phyloP scores from a whole-genome alignment of 2,329 filamentous ascomycete genomes.

The Apiospora koreana region DNA sequence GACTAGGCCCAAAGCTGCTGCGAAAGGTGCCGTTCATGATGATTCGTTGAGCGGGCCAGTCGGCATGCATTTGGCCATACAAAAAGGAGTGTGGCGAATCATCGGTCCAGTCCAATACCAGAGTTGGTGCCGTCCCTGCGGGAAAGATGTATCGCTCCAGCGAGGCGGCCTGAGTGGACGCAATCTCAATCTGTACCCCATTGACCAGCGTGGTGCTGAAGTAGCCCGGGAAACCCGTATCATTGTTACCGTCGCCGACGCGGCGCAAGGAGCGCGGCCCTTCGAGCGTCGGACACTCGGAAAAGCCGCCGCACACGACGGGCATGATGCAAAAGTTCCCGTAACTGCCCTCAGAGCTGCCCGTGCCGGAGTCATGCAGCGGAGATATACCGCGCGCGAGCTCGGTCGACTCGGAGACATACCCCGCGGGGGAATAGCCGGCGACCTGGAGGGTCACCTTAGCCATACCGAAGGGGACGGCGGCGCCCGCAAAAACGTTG shows the following conservation, averaged over 20 bases:
- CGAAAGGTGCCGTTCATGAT: slow-evolving; percentile 9
- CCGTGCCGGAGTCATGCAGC: slow-evolving; percentile 10
- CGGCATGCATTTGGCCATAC: background rate
- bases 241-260: background rate
- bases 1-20: slow-evolving; percentile 4
- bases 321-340: slow-evolving; percentile 11
- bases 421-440: background rate
- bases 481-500: slow-evolving; percentile 7
- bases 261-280: background rate
- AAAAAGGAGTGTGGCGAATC: background rate
- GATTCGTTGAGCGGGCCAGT: background rate
- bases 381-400: background rate
- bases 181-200: background rate
- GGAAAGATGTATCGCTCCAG: slow-evolving; percentile 1
- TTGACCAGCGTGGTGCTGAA: slow-evolving; percentile 1
- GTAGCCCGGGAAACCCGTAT: slow-evolving; percentile 1
- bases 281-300: background rate
- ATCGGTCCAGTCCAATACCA: slow-evolving; percentile 9
- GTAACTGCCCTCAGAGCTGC: slow-evolving; percentile 8
- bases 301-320: background rate
- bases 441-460: background rate
- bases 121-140: background rate
- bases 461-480: background rate
- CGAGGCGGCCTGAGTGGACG: background rate
- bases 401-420: slow-evolving; percentile 9